Evolutionary conservation across 495 filamentous ascomycete species (phyloP).

Genomic region (Chaetomium cochliodes): DNA sequence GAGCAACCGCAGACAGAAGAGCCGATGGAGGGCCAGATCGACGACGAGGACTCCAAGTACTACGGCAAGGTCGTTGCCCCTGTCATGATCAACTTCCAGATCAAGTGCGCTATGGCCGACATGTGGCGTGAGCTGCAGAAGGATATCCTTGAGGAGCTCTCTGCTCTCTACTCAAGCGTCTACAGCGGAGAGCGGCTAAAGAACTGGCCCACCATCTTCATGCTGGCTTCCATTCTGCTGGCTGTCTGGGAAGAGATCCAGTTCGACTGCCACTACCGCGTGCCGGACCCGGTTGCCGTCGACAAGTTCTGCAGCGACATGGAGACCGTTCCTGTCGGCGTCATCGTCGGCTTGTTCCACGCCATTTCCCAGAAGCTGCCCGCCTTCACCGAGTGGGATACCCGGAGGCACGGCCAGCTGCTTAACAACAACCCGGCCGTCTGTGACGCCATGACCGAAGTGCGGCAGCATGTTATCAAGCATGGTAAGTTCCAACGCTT

Average conservation of each 20-base stretch:
- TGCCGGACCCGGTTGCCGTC: constrained; percentile 75
- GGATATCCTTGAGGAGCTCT: constrained; percentile 89
- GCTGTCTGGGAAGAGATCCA: constrained; percentile 97
- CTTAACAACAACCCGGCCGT: constrained; percentile 84
- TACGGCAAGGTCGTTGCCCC: constrained; percentile 84
- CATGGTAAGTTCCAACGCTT: constrained; percentile 64
- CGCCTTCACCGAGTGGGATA: constrained; percentile 87
- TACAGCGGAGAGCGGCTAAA: constrained; percentile 92
- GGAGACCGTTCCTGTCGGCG: constrained; percentile 89
- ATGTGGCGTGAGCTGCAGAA: constrained; percentile 97
- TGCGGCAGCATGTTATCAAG: constrained; percentile 81
- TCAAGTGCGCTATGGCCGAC: constrained; percentile 89
- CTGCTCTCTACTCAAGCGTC: constrained; percentile 82
- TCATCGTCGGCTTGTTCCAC: constrained; percentile 91
- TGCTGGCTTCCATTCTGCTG: constrained; percentile 83
- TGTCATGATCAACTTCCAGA: constrained; percentile 98
- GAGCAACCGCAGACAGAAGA: constrained; percentile 83
- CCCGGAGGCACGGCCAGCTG: constrained; percentile 77
- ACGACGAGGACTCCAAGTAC: constrained; percentile 74
- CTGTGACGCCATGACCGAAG: constrained; percentile 92
- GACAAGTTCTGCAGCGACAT: constrained; percentile 92
- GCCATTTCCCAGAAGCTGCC: constrained; percentile 94
- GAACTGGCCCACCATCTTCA: constrained; percentile 97
- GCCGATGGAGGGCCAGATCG: constrained; percentile 72
- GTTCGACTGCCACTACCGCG: constrained; percentile 91